These are phyloP conservation scores for Penicillium sp. DNA, from an alignment of 2,329 filamentous ascomycete genomes.

Conservation along the genomic window DNA sequence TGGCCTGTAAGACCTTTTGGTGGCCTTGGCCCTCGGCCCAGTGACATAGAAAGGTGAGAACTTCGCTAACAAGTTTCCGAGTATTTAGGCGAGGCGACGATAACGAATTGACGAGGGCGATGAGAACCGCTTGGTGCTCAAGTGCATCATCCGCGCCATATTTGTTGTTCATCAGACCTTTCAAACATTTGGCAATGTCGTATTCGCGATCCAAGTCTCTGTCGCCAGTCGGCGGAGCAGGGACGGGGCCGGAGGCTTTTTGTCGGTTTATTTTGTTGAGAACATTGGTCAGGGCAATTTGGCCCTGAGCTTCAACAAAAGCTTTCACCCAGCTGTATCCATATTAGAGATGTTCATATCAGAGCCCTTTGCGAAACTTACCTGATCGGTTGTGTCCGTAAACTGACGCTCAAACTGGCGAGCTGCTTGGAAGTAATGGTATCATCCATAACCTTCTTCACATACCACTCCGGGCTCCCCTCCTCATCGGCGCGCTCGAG, in stretches of 20 bases:
- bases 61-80: constrained; percentile 89
- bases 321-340: constrained; percentile 75
- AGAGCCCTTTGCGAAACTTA: constrained; percentile 17
- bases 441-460: constrained; percentile 94
- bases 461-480: constrained; percentile 96
- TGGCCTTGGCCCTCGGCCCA: constrained; percentile 88
- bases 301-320: constrained; percentile 95
- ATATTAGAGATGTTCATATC: constrained; percentile 7
- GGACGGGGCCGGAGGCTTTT: constrained; percentile 66
- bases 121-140: constrained; percentile 80
- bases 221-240: constrained; percentile 58
- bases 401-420: constrained; percentile 85
- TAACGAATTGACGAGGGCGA: constrained; percentile 78
- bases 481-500: constrained; percentile 83
- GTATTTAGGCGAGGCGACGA: constrained; percentile 86
- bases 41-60: constrained; percentile 91
- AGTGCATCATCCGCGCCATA: constrained; percentile 96
- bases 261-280: constrained; percentile 89
- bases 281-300: constrained; percentile 90
- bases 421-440: constrained; percentile 86
- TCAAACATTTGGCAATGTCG: constrained; percentile 95
- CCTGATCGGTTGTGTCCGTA: constrained; percentile 90
- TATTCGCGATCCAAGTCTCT: constrained; percentile 88
- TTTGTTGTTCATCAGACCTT: constrained; percentile 98
- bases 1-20: constrained; percentile 83